Evolutionary conservation across 371 early-diverging fungal species (phyloP).

Genomic region (Mucor saturninus): DNA sequence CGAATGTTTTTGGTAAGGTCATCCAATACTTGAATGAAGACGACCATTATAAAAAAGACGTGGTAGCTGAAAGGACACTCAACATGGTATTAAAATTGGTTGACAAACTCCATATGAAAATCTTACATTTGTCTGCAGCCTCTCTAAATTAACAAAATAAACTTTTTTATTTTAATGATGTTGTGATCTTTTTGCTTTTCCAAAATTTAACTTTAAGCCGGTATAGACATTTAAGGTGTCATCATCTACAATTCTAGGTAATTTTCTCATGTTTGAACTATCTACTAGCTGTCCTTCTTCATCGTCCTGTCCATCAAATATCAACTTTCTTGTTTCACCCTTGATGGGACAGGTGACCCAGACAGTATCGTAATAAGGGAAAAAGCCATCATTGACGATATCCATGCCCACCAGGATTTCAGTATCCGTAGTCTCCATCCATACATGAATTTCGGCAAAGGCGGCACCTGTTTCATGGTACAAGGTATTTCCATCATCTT

Average conservation of each 20-base stretch:
- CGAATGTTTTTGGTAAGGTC: too few relatives aligned
- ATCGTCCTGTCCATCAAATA: constrained; percentile 26
- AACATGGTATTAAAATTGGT: too few relatives aligned
- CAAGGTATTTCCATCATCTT: constrained; percentile 48
- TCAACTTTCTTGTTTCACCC: constrained; percentile 41
- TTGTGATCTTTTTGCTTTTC: background rate
- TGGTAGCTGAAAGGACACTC: too few relatives aligned
- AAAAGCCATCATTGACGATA: constrained; percentile 37
- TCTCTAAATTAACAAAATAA: too few relatives aligned
- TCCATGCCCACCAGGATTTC: constrained; percentile 38
- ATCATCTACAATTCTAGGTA: constrained; percentile 25
- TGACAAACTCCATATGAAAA: too few relatives aligned
- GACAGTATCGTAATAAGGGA: constrained; percentile 44
- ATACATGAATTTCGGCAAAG: constrained; percentile 36
- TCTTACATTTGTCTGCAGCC: too few relatives aligned
- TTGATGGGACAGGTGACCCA: constrained; percentile 50
- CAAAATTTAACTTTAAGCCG: constrained; percentile 11
- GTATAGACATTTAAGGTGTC: constrained; percentile 21
- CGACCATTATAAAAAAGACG: too few relatives aligned
- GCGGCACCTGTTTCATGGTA: constrained; percentile 42
- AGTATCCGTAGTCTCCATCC: constrained; percentile 34
- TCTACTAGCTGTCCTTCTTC: background rate
- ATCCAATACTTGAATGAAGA: too few relatives aligned
- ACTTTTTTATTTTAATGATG: too few relatives aligned
- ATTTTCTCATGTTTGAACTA: background rate